Base-by-base conservation (phyloP, 352 stramenopile genomes). In the Globisporangium solare region DNA sequence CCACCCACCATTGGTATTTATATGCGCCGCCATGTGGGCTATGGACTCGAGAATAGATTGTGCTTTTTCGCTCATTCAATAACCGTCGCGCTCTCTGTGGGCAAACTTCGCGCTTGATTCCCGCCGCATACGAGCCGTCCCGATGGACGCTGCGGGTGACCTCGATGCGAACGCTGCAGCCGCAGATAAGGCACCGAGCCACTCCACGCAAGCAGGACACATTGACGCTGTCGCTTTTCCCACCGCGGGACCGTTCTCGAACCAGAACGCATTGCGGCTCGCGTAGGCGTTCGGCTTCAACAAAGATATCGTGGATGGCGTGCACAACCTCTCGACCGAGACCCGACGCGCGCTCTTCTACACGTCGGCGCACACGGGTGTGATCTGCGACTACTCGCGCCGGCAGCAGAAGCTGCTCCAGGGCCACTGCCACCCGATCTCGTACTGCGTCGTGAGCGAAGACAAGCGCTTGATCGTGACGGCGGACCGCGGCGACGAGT, bases 391-490 rank as follows among this genome's bases (percentile, higher is more conserved):
- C 76, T 97, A 94, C 42, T 77, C 80, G 10, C 70, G 78, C 37
- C 78, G 89, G 5, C 88, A 79, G 51, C 91, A 98, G 62, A 74
- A 65, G 49, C 71, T 97, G 21, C 69, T 98, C 7, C 92, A 97
- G 67, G 88, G 85, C 3, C 90, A 97, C 65, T 97, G 88, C 58
- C 94, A 97, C 46, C 75, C 83, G 14, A 98, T 98, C 68, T 89
- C 73, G 8, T 89, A 79, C 63, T 95, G 83, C 54, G 80, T 78
- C 22, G 88, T 97, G 20, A 97, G 86, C 61, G 75, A 93, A 32
- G 88, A 97, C 73, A 97, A 97, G 71, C 84, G 88, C 20, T 97
- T 86, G 87, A 90, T 98, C 56, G 89, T 94, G 43, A 98, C 91
- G 39, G 90, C 86, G 13, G 92, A 97, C 51, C 66, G 70, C 3